Base-by-base conservation (phyloP, 306 rosid species). In the Herpetospermum pedunculosum region DNA sequence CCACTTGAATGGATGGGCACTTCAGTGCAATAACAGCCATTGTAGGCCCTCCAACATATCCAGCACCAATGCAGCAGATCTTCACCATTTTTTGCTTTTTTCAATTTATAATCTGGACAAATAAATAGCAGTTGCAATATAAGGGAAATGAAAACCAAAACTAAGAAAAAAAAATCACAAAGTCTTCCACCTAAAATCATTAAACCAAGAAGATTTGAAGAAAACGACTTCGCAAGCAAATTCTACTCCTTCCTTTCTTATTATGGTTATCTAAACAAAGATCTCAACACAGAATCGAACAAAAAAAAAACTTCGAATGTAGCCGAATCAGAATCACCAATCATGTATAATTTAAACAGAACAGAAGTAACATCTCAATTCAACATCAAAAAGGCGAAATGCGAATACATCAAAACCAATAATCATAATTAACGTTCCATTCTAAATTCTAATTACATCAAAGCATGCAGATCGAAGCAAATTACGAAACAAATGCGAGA, bases 61-160 rank as follows among this genome's bases (percentile, higher is more conserved):
- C 97, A 37, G 98, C 98, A 80, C 98, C 98, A 86, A 94, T 94
- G 85, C 98, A 94, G 79, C 98, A 94, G 85, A 94, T 91, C 91
- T 94, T 94, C 95, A 94, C 98, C 98, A 94, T 94, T 77, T 77
- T 84, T 87, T 52, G 32, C 70, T 44, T 67, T 57, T 78, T 76
- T 76, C 77, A 72, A 77, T 50, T 76, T 48, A 65, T 34, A 55
- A 83, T 86, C 97, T 86, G 82, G 18, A 67, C 48, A 83, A 78
- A 78, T 18, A 83, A 78, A 78, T 18, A 48, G 23, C 41, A 23
- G 65, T 73, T 80, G 69, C 78, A 48, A 75, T 41, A n/a, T 34
- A 83, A 80, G 82, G 8, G 18, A 26, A 65, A 25, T 40, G 25
- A 65, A 34, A 48, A 46, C 57, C 40, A 68, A 53, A 55, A 43